Conservation (phyloP, 805 yeast species). For the Candida odintsovae region DNA sequence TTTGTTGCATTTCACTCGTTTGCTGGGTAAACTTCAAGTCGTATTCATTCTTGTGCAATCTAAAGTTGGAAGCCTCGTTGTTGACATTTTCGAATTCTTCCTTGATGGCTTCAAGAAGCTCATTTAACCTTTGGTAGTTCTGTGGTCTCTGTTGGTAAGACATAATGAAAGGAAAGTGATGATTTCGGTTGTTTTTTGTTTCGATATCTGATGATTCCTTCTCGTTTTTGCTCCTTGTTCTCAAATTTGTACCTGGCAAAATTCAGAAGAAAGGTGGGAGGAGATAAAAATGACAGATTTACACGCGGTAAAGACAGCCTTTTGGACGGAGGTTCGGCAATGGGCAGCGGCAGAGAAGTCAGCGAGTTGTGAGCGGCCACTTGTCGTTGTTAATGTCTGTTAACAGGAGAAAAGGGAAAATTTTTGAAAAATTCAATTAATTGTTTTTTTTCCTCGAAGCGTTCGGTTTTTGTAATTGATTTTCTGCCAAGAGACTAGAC, state of each 20-base stretch:
- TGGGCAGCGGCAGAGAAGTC: too few relatives aligned
- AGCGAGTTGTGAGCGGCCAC: background rate
- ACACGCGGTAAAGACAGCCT: background rate
- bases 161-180: conserved; percentile 8
- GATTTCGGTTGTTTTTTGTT: background rate
- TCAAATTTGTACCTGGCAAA: background rate
- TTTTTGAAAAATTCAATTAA: background rate
- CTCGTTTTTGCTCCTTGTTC: background rate
- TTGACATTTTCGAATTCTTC: conserved; percentile 84
- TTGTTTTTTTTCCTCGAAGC: background rate
- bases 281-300: background rate
- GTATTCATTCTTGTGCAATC: conserved; percentile 88
- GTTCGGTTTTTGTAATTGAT: background rate
- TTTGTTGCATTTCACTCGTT: conserved; percentile 87
- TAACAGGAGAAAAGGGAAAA: background rate
- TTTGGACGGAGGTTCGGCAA: background rate
- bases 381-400: background rate
- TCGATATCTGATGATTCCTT: background rate
- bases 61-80: conserved; percentile 77
- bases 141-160: conserved; percentile 27
- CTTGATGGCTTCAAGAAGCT: conserved; percentile 85
- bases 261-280: background rate
- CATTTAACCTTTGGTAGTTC: conserved; percentile 45
- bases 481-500: background rate
- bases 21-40: conserved; percentile 89